Evolutionary conservation across 2,329 filamentous ascomycete species (phyloP), one percentile per base, ranked within the genome.

Genomic region (Neofusicoccum laricinum): DNA sequence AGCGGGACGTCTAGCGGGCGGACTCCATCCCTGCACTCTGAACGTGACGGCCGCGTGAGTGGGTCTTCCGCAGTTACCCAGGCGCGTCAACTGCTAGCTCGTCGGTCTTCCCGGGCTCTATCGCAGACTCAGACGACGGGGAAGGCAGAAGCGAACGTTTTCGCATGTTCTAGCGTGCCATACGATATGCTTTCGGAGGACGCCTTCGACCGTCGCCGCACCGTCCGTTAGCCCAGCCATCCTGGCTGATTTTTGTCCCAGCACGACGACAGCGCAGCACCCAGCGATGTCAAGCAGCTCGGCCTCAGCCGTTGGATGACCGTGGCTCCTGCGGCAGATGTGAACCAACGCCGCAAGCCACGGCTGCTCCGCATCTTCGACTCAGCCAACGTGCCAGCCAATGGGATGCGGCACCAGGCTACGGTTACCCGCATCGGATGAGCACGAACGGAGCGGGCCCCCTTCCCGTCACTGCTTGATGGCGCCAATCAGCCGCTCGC

Each of bases 401-500:
- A 55, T 46, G 30, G 38, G 40, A 30, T 25, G 36, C 61, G 19
- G 17, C 21, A 14, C 61, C 61, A 43, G 51, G 51, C 41, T 45
- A 36, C 63, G 63, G 53, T 12, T 59, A 61, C 45, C 63, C 63
- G 63, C 63, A 64, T 36, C 34, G 38, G 34, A 34, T 51, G 45
- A 30, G 48, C 32, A 45, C 38, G 53, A 59, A 45, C 40, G 61
- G 49, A 49, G 50, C 59, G 59, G 45, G 43, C 46, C 38, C 40
- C 59, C 17, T 38, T 45, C 48, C 61, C 48, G 48, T 53, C 59
- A 43, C 48, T 45, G 61, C 61, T 64, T 50, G 62, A 57, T 40
- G 30, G 51, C 49, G 51, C 62, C 62, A 64, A 64, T 64, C 62
- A 57, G 62, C 62, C 62, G 51, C 62, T 41, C 62, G 62, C 50